Evolutionary conservation across 2,329 filamentous ascomycete genomes (phyloP).

Genomic region (Zymoseptoria pseudotritici): DNA sequence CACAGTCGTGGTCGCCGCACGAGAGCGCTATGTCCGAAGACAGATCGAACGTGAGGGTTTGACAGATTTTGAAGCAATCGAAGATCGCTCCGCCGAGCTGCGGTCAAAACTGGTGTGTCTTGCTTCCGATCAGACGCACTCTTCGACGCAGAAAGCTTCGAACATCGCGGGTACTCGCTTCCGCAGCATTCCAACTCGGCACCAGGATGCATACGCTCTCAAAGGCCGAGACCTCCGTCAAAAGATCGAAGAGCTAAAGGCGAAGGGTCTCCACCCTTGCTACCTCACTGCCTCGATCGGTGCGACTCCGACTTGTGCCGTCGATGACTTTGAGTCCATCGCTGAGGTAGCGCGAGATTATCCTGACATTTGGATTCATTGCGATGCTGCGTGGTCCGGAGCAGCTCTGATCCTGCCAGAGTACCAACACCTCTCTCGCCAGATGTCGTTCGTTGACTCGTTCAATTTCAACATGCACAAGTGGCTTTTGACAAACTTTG

Average conservation of each 20-base stretch:
- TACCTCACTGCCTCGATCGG: conserved; percentile 79
- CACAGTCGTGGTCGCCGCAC: conserved; percentile 77
- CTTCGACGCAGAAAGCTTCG: conserved; percentile 78
- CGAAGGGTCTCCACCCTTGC: conserved; percentile 71
- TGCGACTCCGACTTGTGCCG: conserved; percentile 79
- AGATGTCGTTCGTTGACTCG: conserved; percentile 66
- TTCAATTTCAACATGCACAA: conserved; percentile 98
- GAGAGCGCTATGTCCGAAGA: conserved; percentile 67
- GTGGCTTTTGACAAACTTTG: conserved; percentile 92
- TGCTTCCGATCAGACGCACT: conserved; percentile 72
- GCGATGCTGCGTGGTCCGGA: conserved; percentile 90
- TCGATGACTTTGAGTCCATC: conserved; percentile 73
- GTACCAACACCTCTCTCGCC: conserved; percentile 59
- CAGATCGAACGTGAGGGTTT: conserved; percentile 46
- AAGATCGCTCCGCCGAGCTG: conserved; percentile 61
- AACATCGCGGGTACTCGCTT: conserved; percentile 80
- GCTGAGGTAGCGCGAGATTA: conserved; percentile 48
- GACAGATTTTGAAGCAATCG: conserved; percentile 47
- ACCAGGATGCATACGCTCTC: conserved; percentile 61
- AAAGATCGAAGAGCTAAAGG: conserved; percentile 58
- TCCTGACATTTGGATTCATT: conserved; percentile 75
- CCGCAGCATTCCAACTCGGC: conserved; percentile 56
- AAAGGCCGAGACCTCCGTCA: conserved; percentile 55
- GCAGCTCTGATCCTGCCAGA: conserved; percentile 76
- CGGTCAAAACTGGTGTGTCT: conserved; percentile 70